Evolutionary conservation across 306 rosid species (phyloP), one percentile per base, ranked within the genome.

Genomic region (Cicer arietinum): DNA sequence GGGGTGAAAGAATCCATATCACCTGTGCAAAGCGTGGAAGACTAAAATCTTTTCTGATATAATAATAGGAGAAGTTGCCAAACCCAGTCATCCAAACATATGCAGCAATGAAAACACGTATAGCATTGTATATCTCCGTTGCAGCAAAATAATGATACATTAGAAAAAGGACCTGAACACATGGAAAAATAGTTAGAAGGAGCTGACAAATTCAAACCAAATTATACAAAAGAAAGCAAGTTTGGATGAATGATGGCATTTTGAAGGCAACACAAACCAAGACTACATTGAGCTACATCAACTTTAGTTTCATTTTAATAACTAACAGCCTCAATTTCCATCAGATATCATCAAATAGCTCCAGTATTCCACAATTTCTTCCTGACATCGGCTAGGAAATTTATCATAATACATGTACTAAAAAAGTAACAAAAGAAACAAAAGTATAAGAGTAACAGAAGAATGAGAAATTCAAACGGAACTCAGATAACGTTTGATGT

Each of bases 51-150:
- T 95, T 95, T 82, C 96, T 80, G 71, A 90, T 78, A 80, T 95
- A 95, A 82, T 95, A 95, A 75, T 95, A 95, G 70, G 99, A 95
- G 85, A 95, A 95, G 86, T 95, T 95, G 7, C 98, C 98, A 92
- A 95, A 95, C 71, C 99, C 99, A 77, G 99, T 95, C 98, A 95
- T 90, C 98, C 98, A 95, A 85, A 95, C 98, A 86, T 95, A 95
- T 17, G 99, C 99, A 75, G 99, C 99, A 89, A 95, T 95, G 80
- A 95, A 95, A 48, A 95, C 11, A 50, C 98, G 96, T 20, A 95
- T 95, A 67, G 99, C 96, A 71, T 95, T 95, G 86, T 95, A 95
- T 79, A 95, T 95, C 91, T 95, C 99, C 17, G 87, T 79, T 13
- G 98, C 98, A 83, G 98, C 97, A 81, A 95, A 95, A 86, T 95